phyloP scores from a whole-genome alignment of 257 asterid species.

The Fraxinus excelsior region DNA sequence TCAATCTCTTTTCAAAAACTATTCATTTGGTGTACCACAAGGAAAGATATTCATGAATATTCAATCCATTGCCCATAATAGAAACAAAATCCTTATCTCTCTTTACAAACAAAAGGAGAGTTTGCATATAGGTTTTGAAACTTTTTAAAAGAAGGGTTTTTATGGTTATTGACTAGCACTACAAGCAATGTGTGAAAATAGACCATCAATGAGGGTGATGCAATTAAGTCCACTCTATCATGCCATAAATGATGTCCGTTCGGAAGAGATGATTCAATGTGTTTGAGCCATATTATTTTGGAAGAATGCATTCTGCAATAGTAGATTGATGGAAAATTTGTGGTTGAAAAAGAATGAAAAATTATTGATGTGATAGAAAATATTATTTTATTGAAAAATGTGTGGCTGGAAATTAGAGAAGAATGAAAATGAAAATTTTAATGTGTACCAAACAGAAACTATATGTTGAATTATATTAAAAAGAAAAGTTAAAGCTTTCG shows the following conservation, averaged over 20 bases:
- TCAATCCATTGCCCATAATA: conserved; percentile 23
- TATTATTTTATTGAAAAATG: too few relatives aligned
- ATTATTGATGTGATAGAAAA: too few relatives aligned
- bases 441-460: too few relatives aligned
- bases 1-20: conserved; percentile 3
- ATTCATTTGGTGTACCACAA: conserved; percentile 2
- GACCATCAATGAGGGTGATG: conserved; percentile 26
- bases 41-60: conserved; percentile 25
- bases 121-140: conserved; percentile 17
- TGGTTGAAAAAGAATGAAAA: too few relatives aligned
- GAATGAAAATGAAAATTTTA: too few relatives aligned
- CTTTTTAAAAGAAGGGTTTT: not conserved
- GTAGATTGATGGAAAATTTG: too few relatives aligned
- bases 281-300: too few relatives aligned
- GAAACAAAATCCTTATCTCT: conserved; percentile 31
- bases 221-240: conserved; percentile 25
- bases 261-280: too few relatives aligned
- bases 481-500: too few relatives aligned
- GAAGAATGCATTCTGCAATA: too few relatives aligned
- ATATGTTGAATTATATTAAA: too few relatives aligned
- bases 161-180: conserved; percentile 38
- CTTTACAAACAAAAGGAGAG: conserved; percentile 24
- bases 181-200: conserved; percentile 19
- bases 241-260: not conserved
- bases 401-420: too few relatives aligned